These are phyloP conservation scores for Microsporum canis DNA, from an alignment of 2,329 filamentous ascomycete species.

Conservation along the genomic window DNA sequence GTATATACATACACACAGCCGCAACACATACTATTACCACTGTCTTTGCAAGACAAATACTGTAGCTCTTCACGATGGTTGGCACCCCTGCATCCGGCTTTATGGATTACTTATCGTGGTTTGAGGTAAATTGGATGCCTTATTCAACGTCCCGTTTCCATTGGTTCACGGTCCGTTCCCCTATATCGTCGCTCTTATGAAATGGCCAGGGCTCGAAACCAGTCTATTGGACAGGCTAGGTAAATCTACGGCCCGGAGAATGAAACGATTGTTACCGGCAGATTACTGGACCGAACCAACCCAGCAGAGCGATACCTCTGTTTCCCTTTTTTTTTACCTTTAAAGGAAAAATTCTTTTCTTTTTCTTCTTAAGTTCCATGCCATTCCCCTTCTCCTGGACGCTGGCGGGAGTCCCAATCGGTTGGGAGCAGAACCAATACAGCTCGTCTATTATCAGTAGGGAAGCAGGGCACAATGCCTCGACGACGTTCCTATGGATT, in stretches of 20 bases:
- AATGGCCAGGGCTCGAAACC: not conserved
- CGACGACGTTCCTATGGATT: not conserved
- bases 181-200: not conserved
- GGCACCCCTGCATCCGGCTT: not conserved
- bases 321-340: not conserved
- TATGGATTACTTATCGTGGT: not conserved
- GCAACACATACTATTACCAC: not conserved
- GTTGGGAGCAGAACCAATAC: constrained; percentile 1
- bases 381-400: not conserved
- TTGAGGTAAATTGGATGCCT: not conserved
- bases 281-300: not conserved
- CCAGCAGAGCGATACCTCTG: not conserved
- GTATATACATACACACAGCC: not conserved
- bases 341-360: not conserved
- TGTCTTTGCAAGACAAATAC: not conserved
- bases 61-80: not conserved
- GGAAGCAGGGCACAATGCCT: not conserved
- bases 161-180: not conserved
- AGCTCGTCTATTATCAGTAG: not conserved
- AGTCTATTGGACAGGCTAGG: constrained; percentile 1
- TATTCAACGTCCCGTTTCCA: not conserved
- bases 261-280: constrained; percentile 2
- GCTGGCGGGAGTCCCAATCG: not conserved
- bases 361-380: not conserved
- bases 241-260: constrained; percentile 4